These are phyloP conservation scores for Jaltomata sinuosa DNA, from an alignment of 257 asterid species.

Conservation along the genomic window DNA sequence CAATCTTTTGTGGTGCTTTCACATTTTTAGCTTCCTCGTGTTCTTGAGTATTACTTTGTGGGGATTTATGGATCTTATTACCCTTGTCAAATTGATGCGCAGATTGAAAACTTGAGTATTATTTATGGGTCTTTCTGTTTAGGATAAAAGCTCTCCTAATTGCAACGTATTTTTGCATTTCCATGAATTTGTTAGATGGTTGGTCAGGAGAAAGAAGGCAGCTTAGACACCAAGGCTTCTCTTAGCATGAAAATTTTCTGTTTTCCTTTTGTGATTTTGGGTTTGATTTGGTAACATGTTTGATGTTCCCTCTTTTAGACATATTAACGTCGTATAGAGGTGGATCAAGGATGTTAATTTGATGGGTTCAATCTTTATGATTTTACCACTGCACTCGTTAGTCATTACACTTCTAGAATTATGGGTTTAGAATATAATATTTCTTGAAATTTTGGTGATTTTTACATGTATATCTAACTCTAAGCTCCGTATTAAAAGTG, in stretches of 20 bases:
- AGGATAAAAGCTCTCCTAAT: not conserved
- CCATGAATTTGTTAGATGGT: not conserved
- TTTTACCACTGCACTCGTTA: no score
- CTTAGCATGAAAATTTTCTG: not conserved
- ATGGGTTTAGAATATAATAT: not conserved
- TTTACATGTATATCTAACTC: not conserved
- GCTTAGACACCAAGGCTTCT: not conserved
- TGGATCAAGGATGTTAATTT: no score
- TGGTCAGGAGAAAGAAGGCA: not conserved
- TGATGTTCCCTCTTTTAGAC: not conserved
- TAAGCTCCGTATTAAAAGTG: not conserved
- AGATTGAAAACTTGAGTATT: not conserved
- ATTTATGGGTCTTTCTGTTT: not conserved
- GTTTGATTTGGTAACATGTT: not conserved
- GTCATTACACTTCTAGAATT: not conserved
- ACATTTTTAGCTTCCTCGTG: not conserved
- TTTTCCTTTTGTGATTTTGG: not conserved
- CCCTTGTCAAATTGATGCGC: not conserved
- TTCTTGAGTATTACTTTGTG: not conserved
- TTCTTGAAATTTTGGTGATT: not conserved
- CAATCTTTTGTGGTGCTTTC: not conserved
- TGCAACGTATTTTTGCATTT: not conserved
- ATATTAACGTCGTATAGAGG: not conserved
- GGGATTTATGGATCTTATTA: not conserved
- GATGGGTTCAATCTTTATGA: no score